Percentiles rank a stretch among this genome's conserved stretches.
phyloP scores from a whole-genome alignment of 257 asterid species.

The Osmanthus fragrans region DNA sequence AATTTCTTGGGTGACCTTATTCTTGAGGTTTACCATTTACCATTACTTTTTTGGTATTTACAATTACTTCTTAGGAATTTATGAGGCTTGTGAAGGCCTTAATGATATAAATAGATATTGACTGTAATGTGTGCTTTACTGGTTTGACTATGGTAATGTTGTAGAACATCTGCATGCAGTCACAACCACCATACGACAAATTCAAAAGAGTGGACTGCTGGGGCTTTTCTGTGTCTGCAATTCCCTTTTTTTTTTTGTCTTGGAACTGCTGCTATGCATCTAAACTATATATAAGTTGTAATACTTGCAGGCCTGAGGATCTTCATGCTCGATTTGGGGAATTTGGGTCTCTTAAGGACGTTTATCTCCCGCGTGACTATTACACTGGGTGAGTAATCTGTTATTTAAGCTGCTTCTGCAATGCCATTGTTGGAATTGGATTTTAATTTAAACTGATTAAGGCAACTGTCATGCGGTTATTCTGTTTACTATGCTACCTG shows the following conservation, averaged over 20 bases:
- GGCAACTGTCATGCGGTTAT: background rate
- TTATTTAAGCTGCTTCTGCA: background rate
- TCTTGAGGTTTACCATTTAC: no score
- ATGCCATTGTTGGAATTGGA: background rate
- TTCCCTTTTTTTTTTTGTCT: background rate
- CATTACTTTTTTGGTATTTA: no score
- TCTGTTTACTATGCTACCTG: background rate
- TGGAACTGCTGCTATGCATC: background rate
- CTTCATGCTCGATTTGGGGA: slow-evolving; percentile 65
- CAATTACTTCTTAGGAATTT: no score
- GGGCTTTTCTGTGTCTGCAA: background rate
- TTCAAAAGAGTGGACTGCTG: no score
- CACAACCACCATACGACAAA: background rate
- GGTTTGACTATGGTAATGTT: background rate
- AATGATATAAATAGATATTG: no score
- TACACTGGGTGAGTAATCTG: slow-evolving; percentile 52
- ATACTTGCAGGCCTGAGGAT: slow-evolving; percentile 55
- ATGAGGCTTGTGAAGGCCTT: no score
- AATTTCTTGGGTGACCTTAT: no score
- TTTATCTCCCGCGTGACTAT: slow-evolving; percentile 63
- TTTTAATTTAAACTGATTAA: slow-evolving; percentile 6
- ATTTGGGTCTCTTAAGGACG: slow-evolving; percentile 66
- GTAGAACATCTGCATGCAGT: background rate
- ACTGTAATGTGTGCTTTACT: background rate
- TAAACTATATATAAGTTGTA: background rate